Conservation (phyloP, 2,329 filamentous ascomycete species). For the Ilyonectria robusta region DNA sequence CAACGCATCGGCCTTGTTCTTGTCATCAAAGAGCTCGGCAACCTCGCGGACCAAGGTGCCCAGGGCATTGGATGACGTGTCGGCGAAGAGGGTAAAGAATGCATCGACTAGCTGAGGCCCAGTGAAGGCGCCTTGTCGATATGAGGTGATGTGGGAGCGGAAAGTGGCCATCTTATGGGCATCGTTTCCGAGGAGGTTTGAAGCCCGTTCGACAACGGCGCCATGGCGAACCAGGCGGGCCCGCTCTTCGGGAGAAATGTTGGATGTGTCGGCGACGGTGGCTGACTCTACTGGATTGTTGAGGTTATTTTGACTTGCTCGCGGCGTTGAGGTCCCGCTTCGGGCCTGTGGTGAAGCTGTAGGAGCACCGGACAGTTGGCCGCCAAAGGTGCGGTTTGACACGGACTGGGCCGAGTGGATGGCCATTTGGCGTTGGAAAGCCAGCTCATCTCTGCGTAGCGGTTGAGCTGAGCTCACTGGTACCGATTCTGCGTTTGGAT, state of each 20-base stretch:
- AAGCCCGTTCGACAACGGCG: conserved; percentile 88
- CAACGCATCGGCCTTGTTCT: conserved; percentile 78
- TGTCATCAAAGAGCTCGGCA: conserved; percentile 91
- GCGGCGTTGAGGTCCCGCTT: conserved; percentile 40
- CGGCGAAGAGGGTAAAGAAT: conserved; percentile 86
- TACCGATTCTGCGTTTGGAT: conserved; percentile 87
- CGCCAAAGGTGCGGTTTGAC: conserved; percentile 85
- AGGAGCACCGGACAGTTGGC: conserved; percentile 74
- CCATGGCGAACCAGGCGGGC: conserved; percentile 85
- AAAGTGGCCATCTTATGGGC: conserved; percentile 82
- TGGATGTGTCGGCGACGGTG: conserved; percentile 64
- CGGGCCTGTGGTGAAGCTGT: conserved; percentile 40
- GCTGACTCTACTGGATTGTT: conserved; percentile 64
- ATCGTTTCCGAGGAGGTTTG: conserved; percentile 85
- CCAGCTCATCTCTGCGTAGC: conserved; percentile 87
- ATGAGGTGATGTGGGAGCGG: conserved; percentile 84
- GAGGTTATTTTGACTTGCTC: conserved; percentile 43
- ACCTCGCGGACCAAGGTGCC: conserved; percentile 93
- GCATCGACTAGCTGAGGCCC: conserved; percentile 86
- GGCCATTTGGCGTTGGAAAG: conserved; percentile 92
- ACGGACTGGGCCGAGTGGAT: conserved; percentile 90
- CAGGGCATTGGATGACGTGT: conserved; percentile 83
- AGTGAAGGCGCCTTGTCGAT: conserved; percentile 76
- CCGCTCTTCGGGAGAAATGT: conserved; percentile 81
- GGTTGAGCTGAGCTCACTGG: conserved; percentile 84